Evolutionary conservation across 2,329 filamentous ascomycete genomes (phyloP).

Genomic region (Beauveria bassiana): DNA sequence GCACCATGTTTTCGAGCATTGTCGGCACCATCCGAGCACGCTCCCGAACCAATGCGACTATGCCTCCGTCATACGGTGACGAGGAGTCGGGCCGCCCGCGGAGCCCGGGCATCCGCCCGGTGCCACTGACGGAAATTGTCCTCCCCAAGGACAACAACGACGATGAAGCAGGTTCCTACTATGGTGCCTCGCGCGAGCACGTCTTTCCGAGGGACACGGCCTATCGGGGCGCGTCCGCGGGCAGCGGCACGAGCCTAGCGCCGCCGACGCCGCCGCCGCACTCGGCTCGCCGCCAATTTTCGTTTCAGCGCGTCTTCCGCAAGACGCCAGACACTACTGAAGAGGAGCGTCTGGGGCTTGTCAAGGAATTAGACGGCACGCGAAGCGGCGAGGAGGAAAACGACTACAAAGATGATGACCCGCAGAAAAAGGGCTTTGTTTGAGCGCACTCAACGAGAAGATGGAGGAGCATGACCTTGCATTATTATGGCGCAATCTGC

Average conservation of each 20-base stretch:
- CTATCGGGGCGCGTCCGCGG: constrained; percentile 40
- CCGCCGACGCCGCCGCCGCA: constrained; percentile 59
- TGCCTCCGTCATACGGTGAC: constrained; percentile 23
- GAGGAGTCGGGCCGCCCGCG: constrained; percentile 35
- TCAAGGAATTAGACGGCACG: constrained; percentile 57
- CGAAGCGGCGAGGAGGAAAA: constrained; percentile 12
- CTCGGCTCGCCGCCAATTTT: constrained; percentile 70
- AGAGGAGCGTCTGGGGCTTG: constrained; percentile 74
- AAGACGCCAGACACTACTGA: constrained; percentile 53
- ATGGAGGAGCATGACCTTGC: background rate
- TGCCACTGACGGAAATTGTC: constrained; percentile 54
- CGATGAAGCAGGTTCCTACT: constrained; percentile 35
- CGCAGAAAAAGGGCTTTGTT: constrained; percentile 1
- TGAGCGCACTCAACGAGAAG: background rate
- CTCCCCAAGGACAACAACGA: constrained; percentile 39
- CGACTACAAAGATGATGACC: background rate
- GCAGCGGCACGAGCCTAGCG: constrained; percentile 34
- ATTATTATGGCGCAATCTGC: constrained; percentile 2
- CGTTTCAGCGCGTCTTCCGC: constrained; percentile 77
- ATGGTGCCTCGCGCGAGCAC: constrained; percentile 32
- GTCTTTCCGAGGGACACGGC: constrained; percentile 41
- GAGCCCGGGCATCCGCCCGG: constrained; percentile 49
- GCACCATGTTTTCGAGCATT: constrained; percentile 46
- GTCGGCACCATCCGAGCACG: constrained; percentile 43
- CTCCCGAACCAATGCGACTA: constrained; percentile 26